A percentile compares a stretch with the other conserved stretches of the same genome.
phyloP scores from a whole-genome alignment of 441 rosid species.

The Eutrema salsugineum region DNA sequence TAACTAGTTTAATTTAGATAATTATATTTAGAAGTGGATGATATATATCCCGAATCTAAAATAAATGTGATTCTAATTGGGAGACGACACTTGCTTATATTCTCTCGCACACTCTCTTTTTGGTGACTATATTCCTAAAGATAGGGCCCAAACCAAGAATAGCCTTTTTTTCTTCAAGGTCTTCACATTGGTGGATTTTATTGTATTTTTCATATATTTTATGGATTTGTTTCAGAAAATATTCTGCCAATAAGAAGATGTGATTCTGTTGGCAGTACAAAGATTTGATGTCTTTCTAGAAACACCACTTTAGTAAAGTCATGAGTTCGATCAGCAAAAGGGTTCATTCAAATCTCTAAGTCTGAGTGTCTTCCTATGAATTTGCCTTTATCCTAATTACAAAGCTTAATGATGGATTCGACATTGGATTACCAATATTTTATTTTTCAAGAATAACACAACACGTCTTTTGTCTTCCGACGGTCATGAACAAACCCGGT shows the following conservation, averaged over 20 bases:
- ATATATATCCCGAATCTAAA: constrained; percentile 16
- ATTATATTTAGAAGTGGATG: constrained; percentile 16
- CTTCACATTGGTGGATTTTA: not conserved
- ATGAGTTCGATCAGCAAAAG: not conserved
- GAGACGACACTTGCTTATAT: constrained; percentile 26
- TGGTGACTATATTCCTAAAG: constrained; percentile 26
- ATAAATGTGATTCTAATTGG: constrained; percentile 17
- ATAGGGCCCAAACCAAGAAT: constrained; percentile 19
- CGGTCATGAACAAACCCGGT: not conserved
- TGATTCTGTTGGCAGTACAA: constrained; percentile 29
- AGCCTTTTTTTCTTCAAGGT: constrained; percentile 2
- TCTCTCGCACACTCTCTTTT: not conserved
- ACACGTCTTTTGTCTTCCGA: not conserved
- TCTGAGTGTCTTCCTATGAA: not conserved
- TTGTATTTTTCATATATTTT: not conserved
- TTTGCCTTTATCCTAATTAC: not conserved
- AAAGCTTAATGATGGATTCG: constrained; percentile 11
- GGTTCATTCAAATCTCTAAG: not conserved
- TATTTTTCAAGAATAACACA: not conserved
- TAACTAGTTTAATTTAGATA: too few species aligned
- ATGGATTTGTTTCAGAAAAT: constrained; percentile 4
- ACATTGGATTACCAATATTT: constrained; percentile 13
- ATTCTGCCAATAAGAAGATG: constrained; percentile 24
- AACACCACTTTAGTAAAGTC: constrained; percentile 1
- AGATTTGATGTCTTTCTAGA: constrained; percentile 30